Base-by-base conservation (phyloP, 768 basidiomycete species). In the Leccinum variicolor region DNA sequence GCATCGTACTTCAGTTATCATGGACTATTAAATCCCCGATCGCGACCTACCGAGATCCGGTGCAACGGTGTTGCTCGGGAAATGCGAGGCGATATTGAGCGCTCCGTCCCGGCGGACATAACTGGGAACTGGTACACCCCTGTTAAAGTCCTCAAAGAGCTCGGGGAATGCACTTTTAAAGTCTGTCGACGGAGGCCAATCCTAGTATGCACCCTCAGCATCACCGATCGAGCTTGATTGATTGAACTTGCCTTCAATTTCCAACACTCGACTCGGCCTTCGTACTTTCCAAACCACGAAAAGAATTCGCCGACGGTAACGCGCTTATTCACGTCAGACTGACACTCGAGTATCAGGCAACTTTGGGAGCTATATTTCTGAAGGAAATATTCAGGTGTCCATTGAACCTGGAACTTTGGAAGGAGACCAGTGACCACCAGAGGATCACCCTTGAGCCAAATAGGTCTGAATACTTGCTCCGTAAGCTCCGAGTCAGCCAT, bases 51-150 rank as follows among this genome's bases (percentile, higher is more conserved):
- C 86, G 13, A 94, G 79, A 68, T 94, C 94, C 17, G 92, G 92
- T 28, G 82, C 84, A 54, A 93, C 74, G 0, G 86, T 84, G 63
- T 92, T 92, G 13, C 76, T 73, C 1, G 93, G 93, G 68, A 94
- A 94, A 74, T 97, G 93, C 1, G 93, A 89, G 6, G 91, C 89
- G 29, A 98, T 80, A 62, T 98, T 98, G 54, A 88, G 77, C 2
- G 86, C 85, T 5, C 96, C 95, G 66, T 98, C 94, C 33, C 90
- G 84, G 52, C 94, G 79, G n/a, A 93, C 91, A 70, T 90, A 94
- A 68, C 88, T 87, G 2, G 93, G 93, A 0, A 94, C 87, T 0
- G 95, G 95, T 1, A 97, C 86, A 3, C 87, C 86, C 15, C 81
- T 73, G 60, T 81, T 84, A 68, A 96, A 97, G 68, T 97, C 95